Evolutionary conservation across 148 eudicot species (phyloP).

Genomic region (Vaccinium vitisidaea): DNA sequence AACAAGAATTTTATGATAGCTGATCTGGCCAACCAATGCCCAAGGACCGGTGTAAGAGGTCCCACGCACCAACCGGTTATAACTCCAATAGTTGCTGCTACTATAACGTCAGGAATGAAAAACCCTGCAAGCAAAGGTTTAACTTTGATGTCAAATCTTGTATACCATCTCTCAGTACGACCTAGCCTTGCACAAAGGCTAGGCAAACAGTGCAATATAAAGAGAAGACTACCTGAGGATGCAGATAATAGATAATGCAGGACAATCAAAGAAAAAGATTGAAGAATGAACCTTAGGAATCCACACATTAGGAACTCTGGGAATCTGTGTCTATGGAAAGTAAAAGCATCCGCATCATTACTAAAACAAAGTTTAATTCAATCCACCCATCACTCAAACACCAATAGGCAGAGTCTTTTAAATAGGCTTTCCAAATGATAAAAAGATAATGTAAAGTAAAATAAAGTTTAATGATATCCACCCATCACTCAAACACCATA

Average conservation of each 20-base stretch:
- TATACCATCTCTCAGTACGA: not conserved
- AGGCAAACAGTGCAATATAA: not conserved
- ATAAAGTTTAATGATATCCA: not conserved
- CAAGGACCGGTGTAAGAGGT: conserved; percentile 76
- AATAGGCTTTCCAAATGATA: not conserved
- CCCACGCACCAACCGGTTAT: conserved; percentile 87
- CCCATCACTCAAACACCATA: not conserved
- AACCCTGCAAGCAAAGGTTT: conserved; percentile 52
- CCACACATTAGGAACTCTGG: not conserved
- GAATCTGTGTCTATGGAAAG: not conserved
- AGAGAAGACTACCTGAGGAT: not conserved
- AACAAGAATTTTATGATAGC: conserved; percentile 63
- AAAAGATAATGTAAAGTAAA: not conserved
- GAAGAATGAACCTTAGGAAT: not conserved
- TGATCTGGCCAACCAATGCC: conserved; percentile 76
- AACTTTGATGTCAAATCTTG: conserved; percentile 11
- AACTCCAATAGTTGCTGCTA: conserved; percentile 74
- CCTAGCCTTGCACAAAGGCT: not conserved
- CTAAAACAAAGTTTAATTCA: not conserved
- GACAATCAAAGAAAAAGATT: not conserved
- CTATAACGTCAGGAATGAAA: conserved; percentile 69
- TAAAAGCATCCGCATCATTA: not conserved
- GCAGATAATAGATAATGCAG: not conserved
- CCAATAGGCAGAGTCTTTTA: not conserved
- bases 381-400: not conserved